phyloP scores from a whole-genome alignment of 257 asterid genomes.

The Salvia rosmarinus region DNA sequence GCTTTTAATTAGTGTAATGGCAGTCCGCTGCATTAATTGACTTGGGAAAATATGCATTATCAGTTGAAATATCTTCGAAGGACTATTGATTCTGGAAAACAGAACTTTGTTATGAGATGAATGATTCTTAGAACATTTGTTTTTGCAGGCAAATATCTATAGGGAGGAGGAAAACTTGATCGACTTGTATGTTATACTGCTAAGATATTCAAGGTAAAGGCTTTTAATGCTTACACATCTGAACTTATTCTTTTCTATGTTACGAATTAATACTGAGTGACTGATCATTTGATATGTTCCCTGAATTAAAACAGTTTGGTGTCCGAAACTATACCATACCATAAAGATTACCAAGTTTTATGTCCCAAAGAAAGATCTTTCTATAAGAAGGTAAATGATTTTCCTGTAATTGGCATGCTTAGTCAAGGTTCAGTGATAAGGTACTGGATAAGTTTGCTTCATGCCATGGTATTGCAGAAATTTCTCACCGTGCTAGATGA shows the following conservation, averaged over 20 bases:
- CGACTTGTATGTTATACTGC: conserved; percentile 74
- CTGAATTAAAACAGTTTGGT: conserved; percentile 66
- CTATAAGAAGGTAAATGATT: conserved; percentile 58
- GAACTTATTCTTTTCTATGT: neutral
- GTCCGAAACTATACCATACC: conserved; percentile 82
- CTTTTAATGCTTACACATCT: conserved; percentile 16
- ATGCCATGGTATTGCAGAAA: conserved; percentile 47
- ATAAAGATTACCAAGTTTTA: conserved; percentile 69
- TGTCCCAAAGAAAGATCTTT: conserved; percentile 52
- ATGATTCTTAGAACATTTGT: conserved; percentile 18
- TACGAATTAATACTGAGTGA: conserved; percentile 17
- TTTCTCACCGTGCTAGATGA: conserved; percentile 67
- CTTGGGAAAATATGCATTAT: neutral
- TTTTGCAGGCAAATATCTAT: conserved; percentile 67
- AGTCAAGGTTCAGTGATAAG: conserved; percentile 25
- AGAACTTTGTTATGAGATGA: conserved; percentile 1
- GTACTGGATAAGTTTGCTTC: conserved; percentile 27
- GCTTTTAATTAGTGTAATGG: conserved; percentile 1
- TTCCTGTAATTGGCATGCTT: conserved; percentile 7
- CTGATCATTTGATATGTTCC: conserved; percentile 34
- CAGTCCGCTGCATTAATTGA: conserved; percentile 13
- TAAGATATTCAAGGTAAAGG: conserved; percentile 79
- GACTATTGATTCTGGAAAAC: conserved; percentile 3
- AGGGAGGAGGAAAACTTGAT: conserved; percentile 76
- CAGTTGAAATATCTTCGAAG: conserved; percentile 7